Evolutionary conservation across 2,329 filamentous ascomycete species (phyloP).

Genomic region (Thermothelomyces thermophilus): DNA sequence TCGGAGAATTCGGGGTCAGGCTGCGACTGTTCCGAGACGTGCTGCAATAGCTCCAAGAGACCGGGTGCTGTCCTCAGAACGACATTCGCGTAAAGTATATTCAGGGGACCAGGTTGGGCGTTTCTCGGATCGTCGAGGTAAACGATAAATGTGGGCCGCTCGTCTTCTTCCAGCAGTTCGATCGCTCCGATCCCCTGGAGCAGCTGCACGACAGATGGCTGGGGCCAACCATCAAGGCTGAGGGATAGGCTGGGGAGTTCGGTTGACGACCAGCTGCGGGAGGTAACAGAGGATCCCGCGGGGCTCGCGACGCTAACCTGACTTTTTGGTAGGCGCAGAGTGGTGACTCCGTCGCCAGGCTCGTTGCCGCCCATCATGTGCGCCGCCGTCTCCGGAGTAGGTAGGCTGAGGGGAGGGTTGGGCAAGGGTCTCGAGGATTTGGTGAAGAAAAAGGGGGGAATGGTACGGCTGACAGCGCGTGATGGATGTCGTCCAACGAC

Average conservation of each 20-base stretch:
- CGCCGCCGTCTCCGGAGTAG: constrained; percentile 36
- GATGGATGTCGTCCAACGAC: constrained; percentile 21
- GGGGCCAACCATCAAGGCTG: constrained; percentile 46
- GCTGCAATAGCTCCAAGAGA: constrained; percentile 50
- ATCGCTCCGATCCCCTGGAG: constrained; percentile 60
- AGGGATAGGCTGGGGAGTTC: constrained; percentile 43
- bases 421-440: constrained; percentile 34
- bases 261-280: constrained; percentile 47
- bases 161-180: constrained; percentile 70
- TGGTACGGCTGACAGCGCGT: constrained; percentile 28
- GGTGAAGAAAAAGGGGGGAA: constrained; percentile 50
- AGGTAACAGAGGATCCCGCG: constrained; percentile 43
- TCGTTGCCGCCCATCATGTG: constrained; percentile 45
- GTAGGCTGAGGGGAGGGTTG: constrained; percentile 34
- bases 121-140: constrained; percentile 57
- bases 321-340: constrained; percentile 49
- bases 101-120: constrained; percentile 46
- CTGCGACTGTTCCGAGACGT: constrained; percentile 38
- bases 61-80: constrained; percentile 53
- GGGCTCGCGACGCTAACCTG: constrained; percentile 44
- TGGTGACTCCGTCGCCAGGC: constrained; percentile 43
- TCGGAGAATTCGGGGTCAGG: constrained; percentile 45
- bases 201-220: constrained; percentile 45
- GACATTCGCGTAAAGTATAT: constrained; percentile 62
- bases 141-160: constrained; percentile 68